These are phyloP conservation scores for Backusella australiensis DNA, from an alignment of 192 early-diverging fungal species.

Conservation along the genomic window DNA sequence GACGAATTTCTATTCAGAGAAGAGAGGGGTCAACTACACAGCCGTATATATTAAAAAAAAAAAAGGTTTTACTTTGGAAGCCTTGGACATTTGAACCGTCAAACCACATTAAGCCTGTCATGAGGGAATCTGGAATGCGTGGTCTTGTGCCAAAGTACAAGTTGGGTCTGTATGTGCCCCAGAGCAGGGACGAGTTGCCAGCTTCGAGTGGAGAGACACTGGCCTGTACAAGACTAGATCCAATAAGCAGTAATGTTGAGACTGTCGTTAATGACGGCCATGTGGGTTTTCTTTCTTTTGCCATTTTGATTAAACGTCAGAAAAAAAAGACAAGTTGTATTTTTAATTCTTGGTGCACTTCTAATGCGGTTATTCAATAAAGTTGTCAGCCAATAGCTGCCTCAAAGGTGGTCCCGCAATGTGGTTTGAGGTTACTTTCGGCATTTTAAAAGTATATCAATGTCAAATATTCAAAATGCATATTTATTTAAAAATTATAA, in stretches of 20 bases:
- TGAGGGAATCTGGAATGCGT: conserved; percentile 69
- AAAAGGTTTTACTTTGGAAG: conserved; percentile 40
- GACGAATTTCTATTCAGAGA: conserved; percentile 65
- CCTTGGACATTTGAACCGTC: conserved; percentile 58
- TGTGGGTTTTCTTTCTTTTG: not conserved
- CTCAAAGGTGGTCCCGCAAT: not conserved
- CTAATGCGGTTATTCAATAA: not conserved
- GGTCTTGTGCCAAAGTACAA: conserved; percentile 91
- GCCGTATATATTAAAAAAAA: not conserved
- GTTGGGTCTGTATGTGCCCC: conserved; percentile 92
- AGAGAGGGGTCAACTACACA: not conserved
- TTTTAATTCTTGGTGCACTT: not conserved
- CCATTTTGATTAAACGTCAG: not conserved
- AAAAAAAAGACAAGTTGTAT: not conserved
- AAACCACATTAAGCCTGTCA: conserved; percentile 95
- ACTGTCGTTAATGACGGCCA: not conserved
- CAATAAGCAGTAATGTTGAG: not conserved
- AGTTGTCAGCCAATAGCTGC: not conserved
- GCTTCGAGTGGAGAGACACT: conserved; percentile 2
- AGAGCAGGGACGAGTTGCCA: conserved; percentile 53
- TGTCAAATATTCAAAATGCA: no score
- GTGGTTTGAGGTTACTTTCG: no score
- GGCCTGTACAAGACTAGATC: not conserved
- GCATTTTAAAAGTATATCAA: no score
- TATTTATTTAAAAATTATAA: no score